A percentile compares a stretch with the other conserved stretches of the same genome.
phyloP scores from a whole-genome alignment of 2,329 filamentous ascomycete genomes.

The Bertia moriformis region DNA sequence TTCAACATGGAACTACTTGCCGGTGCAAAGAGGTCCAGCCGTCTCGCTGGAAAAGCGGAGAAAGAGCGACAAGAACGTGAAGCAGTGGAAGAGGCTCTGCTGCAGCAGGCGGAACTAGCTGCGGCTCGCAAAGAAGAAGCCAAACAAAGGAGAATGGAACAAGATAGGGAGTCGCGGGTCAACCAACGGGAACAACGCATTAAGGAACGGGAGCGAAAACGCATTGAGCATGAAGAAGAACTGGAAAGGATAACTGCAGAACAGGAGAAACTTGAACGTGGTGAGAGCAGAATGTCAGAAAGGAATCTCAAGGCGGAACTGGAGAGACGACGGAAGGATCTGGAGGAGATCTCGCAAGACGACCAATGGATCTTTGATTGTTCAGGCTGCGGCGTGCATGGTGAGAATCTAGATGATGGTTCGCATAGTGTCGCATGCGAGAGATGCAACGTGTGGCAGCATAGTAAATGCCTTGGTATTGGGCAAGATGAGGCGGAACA shows the following conservation, averaged over 20 bases:
- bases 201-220: conserved; percentile 47
- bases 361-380: conserved; percentile 54
- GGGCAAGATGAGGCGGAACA: conserved; percentile 39
- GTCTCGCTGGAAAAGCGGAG: conserved; percentile 43
- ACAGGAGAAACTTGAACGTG: conserved; percentile 31
- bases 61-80: conserved; percentile 40
- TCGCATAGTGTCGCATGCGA: conserved; percentile 52
- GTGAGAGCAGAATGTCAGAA: conserved; percentile 36
- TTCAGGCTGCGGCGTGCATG: conserved; percentile 41
- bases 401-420: conserved; percentile 51
- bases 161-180: conserved; percentile 44
- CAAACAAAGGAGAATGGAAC: conserved; percentile 31
- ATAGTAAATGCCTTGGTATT: conserved; percentile 48
- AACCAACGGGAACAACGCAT: conserved; percentile 51
- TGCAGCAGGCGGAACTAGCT: conserved; percentile 32
- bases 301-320: conserved; percentile 45
- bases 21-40: conserved; percentile 50
- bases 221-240: conserved; percentile 46
- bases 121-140: conserved; percentile 42
- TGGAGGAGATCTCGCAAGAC: conserved; percentile 40
- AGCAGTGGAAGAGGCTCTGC: conserved; percentile 35
- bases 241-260: conserved; percentile 40
- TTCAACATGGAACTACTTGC: conserved; percentile 44
- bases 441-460: conserved; percentile 52
- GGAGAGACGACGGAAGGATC: conserved; percentile 40